Base-by-base conservation (phyloP, 306 rosid genomes). In the Abrus precatorius region DNA sequence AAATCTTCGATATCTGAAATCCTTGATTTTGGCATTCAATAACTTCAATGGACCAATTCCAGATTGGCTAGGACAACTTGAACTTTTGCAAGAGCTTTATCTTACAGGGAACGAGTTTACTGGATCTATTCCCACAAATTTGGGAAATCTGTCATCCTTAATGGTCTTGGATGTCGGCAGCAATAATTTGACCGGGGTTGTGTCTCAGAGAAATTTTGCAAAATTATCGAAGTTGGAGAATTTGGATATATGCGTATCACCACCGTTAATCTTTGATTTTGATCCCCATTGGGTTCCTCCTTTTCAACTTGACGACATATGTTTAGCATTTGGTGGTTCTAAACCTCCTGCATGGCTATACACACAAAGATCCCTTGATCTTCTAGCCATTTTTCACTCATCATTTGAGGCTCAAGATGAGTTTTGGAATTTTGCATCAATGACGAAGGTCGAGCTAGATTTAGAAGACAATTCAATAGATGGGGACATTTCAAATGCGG, bases 11-110 rank as follows among this genome's bases (percentile, higher is more conserved):
- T 12, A 36, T 9, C 44, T 82, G n/a, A 70, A 69, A 64, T 1
- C 5, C 3, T 45, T 80, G 32, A 0, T 1, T 0, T 36, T 84
- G 33, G 10, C 49, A 0, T 11, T 0, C 3, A 80, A 75, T 69
- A 7, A 1, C 1, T 68, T 84, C 7, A n/a, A 11, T 1, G 85
- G 87, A 33, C 32, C 53, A 1, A 61, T 80, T 28, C 82, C 76
- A 0, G 27, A 62, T 9, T 69, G 82, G 52, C 33, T 61, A 34
- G 57, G 57, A 6, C 57, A 61, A 34, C 27, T 61, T 10, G 44
- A 34, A 61, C 8, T 11, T 66, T 7, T 66, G 0, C 34, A 27
- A 66, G 1, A 0, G 2, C 72, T 66, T 43, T 0, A 1, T 20
- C 52, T 66, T 41, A 0, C 0, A 3, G 0, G 0, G 0, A 66